A percentile compares a stretch with the other conserved stretches of the same genome.
Conservation (phyloP, 805 yeast species). For the Yarrowia yakushimensis region DNA sequence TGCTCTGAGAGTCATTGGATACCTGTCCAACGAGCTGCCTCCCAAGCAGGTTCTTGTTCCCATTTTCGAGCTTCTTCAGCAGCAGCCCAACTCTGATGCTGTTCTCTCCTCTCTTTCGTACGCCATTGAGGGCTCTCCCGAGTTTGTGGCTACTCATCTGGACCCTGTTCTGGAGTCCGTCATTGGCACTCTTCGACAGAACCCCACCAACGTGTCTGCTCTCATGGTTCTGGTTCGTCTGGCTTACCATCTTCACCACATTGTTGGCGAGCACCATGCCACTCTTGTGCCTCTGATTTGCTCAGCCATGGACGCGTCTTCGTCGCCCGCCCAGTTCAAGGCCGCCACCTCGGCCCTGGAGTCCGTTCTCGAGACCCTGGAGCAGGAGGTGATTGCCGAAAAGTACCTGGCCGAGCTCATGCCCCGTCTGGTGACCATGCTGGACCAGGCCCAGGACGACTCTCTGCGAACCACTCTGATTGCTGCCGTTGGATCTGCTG, state of each 20-base stretch:
- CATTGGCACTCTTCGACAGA: slow-evolving; percentile 72
- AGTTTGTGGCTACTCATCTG: slow-evolving; percentile 73
- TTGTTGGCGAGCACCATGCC: slow-evolving; percentile 79
- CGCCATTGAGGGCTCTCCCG: slow-evolving; percentile 92
- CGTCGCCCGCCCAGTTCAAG: slow-evolving; percentile 78
- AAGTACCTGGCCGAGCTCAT: slow-evolving; percentile 82
- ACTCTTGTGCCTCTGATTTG: slow-evolving; percentile 81
- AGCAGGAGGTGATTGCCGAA: slow-evolving; percentile 73
- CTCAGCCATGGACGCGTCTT: slow-evolving; percentile 79
- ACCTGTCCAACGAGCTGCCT: slow-evolving; percentile 79
- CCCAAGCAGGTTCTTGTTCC: slow-evolving; percentile 88
- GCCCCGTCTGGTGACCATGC: slow-evolving; percentile 82
- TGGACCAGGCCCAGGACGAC: slow-evolving; percentile 61
- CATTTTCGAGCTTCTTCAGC: slow-evolving; percentile 59
- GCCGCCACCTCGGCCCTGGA: slow-evolving; percentile 90
- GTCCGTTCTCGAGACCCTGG: slow-evolving; percentile 86
- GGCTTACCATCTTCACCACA: slow-evolving; percentile 79
- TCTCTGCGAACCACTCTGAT: slow-evolving; percentile 60
- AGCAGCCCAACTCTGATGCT: slow-evolving; percentile 55
- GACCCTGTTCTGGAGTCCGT: slow-evolving; percentile 69
- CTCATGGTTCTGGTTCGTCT: slow-evolving; percentile 73
- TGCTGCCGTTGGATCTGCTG: slow-evolving; percentile 95
- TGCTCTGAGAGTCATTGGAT: slow-evolving; percentile 75
- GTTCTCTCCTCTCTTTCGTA: slow-evolving; percentile 77
- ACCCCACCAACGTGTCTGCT: slow-evolving; percentile 78